Evolutionary conservation across 2,329 filamentous ascomycete species (phyloP).

Genomic region (Colletotrichum lupini): DNA sequence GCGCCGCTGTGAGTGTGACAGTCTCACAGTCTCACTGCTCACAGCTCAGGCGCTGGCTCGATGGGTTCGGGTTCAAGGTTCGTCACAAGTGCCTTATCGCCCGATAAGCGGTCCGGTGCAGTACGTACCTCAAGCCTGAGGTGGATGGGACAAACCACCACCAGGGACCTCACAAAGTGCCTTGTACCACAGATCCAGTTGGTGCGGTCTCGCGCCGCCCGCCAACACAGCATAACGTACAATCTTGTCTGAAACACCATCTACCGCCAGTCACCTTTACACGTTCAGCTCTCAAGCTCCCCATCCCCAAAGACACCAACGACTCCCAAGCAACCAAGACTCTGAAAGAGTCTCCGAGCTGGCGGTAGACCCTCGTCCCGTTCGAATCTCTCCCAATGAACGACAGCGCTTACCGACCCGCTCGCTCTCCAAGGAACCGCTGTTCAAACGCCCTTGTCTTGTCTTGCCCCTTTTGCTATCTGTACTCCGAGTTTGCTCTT

Average conservation of each 20-base stretch:
- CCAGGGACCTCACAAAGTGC: not conserved
- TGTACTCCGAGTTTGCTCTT: not conserved
- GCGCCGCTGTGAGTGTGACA: no score
- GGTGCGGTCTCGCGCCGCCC: not conserved
- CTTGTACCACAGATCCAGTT: no score
- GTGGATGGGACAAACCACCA: slow-evolving; percentile 3
- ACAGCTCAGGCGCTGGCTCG: not conserved
- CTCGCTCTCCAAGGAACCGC: not conserved
- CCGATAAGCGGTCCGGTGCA: slow-evolving; percentile 5
- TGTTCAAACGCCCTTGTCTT: not conserved
- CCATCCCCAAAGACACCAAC: not conserved
- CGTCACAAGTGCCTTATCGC: slow-evolving; percentile 17
- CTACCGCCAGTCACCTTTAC: slow-evolving; percentile 21
- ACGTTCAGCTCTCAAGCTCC: slow-evolving; percentile 21
- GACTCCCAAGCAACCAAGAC: not conserved
- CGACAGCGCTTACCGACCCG: slow-evolving; percentile 16
- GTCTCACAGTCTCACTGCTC: no score
- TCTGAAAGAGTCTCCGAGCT: not conserved
- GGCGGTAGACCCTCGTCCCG: slow-evolving; percentile 11
- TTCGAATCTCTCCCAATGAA: slow-evolving; percentile 18
- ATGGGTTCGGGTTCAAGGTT: not conserved
- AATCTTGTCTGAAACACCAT: slow-evolving; percentile 35
- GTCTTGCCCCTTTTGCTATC: not conserved
- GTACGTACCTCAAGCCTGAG: not conserved
- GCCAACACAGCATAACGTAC: slow-evolving; percentile 32